These are phyloP conservation scores for Carallia pectinifolia DNA, from an alignment of 345 rosid species.

Conservation along the genomic window DNA sequence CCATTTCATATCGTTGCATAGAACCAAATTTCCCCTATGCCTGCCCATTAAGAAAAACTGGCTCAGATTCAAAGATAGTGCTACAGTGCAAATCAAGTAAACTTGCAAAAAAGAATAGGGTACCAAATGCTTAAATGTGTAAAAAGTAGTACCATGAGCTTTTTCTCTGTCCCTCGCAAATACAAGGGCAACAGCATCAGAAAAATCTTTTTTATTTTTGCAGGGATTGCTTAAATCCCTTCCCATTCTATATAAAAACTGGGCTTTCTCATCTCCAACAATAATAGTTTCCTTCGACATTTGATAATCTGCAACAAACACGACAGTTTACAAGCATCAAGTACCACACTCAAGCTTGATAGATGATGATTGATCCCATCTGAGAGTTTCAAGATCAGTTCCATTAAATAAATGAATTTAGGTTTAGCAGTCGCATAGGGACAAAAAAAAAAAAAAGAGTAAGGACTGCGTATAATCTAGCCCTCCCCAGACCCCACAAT, in stretches of 20 bases:
- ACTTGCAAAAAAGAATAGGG: slow-evolving; percentile 7
- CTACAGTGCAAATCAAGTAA: background rate
- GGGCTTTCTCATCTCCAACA: slow-evolving; percentile 62
- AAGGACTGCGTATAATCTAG: background rate
- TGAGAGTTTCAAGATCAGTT: background rate
- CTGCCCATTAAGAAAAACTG: slow-evolving; percentile 40
- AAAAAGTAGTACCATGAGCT: slow-evolving; percentile 44
- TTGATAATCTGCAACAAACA: slow-evolving; percentile 54
- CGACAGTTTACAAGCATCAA: slow-evolving; percentile 15
- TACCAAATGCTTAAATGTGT: background rate
- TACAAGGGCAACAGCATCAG: slow-evolving; percentile 55
- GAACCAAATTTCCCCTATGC: slow-evolving; percentile 55
- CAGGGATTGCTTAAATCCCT: slow-evolving; percentile 24
- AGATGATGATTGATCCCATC: background rate
- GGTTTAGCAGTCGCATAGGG: background rate
- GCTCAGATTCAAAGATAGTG: background rate
- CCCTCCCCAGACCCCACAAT: too few species aligned
- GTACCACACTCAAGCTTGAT: slow-evolving; percentile 7
- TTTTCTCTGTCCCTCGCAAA: slow-evolving; percentile 67
- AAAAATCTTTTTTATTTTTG: background rate
- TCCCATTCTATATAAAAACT: slow-evolving; percentile 40
- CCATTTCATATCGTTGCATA: slow-evolving; percentile 62
- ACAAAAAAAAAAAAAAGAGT: background rate
- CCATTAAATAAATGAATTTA: background rate
- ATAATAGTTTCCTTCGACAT: slow-evolving; percentile 65